Conservation (phyloP, 2,329 filamentous ascomycete genomes). For the Fusarium haematococcum region DNA sequence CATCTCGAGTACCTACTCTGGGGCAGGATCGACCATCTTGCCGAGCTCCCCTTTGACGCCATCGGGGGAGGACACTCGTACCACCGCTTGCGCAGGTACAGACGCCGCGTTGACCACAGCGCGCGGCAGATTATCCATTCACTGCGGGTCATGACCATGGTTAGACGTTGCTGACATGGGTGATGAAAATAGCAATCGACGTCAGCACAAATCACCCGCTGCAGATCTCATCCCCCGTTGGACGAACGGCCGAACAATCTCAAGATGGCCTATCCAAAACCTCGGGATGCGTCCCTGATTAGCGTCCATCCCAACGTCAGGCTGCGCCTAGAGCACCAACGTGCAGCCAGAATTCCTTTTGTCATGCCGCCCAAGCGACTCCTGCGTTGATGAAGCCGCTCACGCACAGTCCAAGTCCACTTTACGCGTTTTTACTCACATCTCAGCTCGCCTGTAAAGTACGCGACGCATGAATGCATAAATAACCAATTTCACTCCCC, state of each 20-base stretch:
- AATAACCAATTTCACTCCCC: constrained; percentile 46
- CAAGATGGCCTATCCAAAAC: constrained; percentile 4
- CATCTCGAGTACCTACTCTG: constrained; percentile 20
- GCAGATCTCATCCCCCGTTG: constrained; percentile 35
- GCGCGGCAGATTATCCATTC: constrained; percentile 31
- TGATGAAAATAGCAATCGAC: constrained; percentile 39
- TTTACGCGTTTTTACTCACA: constrained; percentile 6
- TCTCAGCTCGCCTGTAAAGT: constrained; percentile 28
- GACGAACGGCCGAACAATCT: constrained; percentile 21
- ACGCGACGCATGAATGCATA: constrained; percentile 46
- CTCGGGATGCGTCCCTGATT: not conserved
- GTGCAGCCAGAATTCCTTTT: not conserved
- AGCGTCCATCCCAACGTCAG: constrained; percentile 21
- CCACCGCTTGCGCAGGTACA: constrained; percentile 43
- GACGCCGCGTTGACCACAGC: constrained; percentile 33
- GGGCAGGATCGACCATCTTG: constrained; percentile 39
- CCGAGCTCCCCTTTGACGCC: constrained; percentile 36
- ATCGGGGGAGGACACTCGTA: constrained; percentile 34
- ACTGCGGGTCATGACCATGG: constrained; percentile 8
- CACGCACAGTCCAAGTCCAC: not conserved
- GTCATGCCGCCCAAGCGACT: not conserved
- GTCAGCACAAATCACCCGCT: constrained; percentile 29
- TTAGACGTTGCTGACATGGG: constrained; percentile 5
- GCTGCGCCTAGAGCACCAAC: not conserved
- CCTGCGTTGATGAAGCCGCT: not conserved